phyloP scores from a whole-genome alignment of 78 protist genomes.

The Reticulomyxa filosa region DNA sequence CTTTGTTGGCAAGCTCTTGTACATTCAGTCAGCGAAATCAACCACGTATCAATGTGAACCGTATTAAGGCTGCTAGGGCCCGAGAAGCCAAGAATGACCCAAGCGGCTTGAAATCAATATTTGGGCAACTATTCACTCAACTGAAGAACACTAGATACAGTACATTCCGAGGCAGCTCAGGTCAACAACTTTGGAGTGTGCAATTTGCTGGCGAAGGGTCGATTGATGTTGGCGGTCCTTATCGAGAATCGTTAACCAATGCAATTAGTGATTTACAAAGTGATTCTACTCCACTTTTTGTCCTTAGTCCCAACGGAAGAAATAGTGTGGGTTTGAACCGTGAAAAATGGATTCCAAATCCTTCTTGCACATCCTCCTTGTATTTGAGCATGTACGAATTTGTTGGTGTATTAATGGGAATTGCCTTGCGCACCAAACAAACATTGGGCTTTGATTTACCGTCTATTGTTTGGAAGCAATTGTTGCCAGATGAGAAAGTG shows the following conservation, averaged over 20 bases:
- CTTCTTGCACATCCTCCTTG: neutral
- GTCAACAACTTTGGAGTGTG: too few relatives aligned
- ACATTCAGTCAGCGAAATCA: too few relatives aligned
- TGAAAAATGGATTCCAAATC: slow-evolving; percentile 24
- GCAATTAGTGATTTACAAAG: slow-evolving; percentile 20
- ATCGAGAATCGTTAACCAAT: slow-evolving; percentile 16
- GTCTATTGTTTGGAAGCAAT: slow-evolving; percentile 27
- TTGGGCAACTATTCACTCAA: neutral
- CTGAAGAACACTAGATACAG: neutral
- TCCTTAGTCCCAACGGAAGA: slow-evolving; percentile 23
- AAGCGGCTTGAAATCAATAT: neutral
- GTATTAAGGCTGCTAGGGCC: too few relatives aligned
- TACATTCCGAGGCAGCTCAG: too few relatives aligned
- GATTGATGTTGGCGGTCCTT: slow-evolving; percentile 29
- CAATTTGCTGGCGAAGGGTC: slow-evolving; percentile 19
- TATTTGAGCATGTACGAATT: slow-evolving; percentile 10
- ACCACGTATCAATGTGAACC: too few relatives aligned
- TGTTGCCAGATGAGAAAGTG: slow-evolving; percentile 11
- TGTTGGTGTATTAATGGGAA: slow-evolving; percentile 22
- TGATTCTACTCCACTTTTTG: neutral
- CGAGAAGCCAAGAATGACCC: too few relatives aligned
- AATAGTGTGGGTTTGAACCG: slow-evolving; percentile 14
- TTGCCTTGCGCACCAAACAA: slow-evolving; percentile 6
- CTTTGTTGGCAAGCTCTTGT: too few relatives aligned
- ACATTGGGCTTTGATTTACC: slow-evolving; percentile 24